Base-by-base conservation (phyloP, 2,329 filamentous ascomycete species). In the Zalaria sp. region DNA sequence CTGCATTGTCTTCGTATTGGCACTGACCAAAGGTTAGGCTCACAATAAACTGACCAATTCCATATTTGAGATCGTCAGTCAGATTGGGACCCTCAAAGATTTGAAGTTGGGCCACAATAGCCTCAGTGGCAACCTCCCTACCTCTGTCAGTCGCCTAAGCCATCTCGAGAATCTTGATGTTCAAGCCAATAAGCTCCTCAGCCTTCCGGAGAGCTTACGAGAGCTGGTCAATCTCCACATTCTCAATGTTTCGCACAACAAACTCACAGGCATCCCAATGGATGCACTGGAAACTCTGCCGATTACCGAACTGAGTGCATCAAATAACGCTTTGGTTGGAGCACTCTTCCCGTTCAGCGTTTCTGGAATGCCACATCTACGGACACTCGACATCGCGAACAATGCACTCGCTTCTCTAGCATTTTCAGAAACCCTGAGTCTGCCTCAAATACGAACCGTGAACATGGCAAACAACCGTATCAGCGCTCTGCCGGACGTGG, bases 401-500 rank as follows among this genome's bases (percentile, higher is more conserved):
- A 96, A 96, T 53, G 74, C 79, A 27, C 62, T 96, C 9, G 74
- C 55, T 47, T 62, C 61, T 0, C 51, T 79, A 6, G 67, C 67
- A 10, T 65, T 65, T 8, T 58, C 61, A 5, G 63, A 69, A 3
- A 52, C 59, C 0, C 60, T 91, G n/a, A 61, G 67, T 0, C 59
- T 94, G 42, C 86, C 88, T 1, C 75, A 72, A 5, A 62, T 95
- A 25, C 80, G 83, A 48, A 77, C 79, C 38, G 62, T 96, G 7
- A 78, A 79, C 29, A 65, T 93, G n/a, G 83, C 83, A 1, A 77
- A 81, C 59, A 98, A 98, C 57, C 75, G 84, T 7, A 65, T 98
- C 5, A 75, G 77, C 46, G 60, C 61, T 1, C 64, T 98, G 8
- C 87, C 89, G 1, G 73, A 83, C 49, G 66, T 95, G 50, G 70